Evolutionary conservation across 176 grass and related monocot genomes (phyloP).

Genomic region (Thalia dealbata): DNA sequence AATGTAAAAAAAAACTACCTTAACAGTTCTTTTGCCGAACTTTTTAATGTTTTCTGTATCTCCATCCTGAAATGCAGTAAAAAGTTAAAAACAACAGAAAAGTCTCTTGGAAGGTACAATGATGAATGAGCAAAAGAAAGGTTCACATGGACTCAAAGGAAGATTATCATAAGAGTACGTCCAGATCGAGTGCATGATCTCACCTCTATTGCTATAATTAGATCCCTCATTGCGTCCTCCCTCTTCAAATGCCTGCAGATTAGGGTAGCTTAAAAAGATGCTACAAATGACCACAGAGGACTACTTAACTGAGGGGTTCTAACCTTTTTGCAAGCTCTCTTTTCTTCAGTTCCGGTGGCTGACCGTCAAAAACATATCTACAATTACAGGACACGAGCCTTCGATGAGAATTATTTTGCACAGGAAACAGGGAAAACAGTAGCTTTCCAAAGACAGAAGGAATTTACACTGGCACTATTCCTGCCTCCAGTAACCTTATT

Average conservation of each 20-base stretch:
- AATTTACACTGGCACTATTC: slow-evolving; percentile 83
- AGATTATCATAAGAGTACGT: neutral
- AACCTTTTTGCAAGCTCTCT: slow-evolving; percentile 60
- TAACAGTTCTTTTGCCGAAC: slow-evolving; percentile 79
- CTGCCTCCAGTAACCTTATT: slow-evolving; percentile 68
- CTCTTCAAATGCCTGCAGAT: slow-evolving; percentile 55
- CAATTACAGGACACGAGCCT: slow-evolving; percentile 9
- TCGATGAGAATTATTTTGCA: slow-evolving; percentile 12
- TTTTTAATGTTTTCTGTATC: slow-evolving; percentile 61
- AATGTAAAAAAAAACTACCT: slow-evolving; percentile 26
- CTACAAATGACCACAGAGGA: slow-evolving; percentile 2
- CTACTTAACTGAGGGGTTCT: slow-evolving; percentile 6
- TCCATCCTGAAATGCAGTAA: slow-evolving; percentile 50
- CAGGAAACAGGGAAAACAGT: slow-evolving; percentile 10
- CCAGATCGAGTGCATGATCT: neutral
- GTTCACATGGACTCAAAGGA: slow-evolving; percentile 5
- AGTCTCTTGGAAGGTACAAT: neutral
- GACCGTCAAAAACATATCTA: slow-evolving; percentile 93
- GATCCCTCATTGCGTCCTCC: slow-evolving; percentile 48
- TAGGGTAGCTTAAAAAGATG: slow-evolving; percentile 6
- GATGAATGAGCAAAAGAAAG: neutral
- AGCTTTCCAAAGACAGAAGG: neutral
- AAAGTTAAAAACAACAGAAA: slow-evolving; percentile 20
- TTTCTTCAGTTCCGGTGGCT: slow-evolving; percentile 76
- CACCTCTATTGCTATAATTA: slow-evolving; percentile 66